Base-by-base conservation (phyloP, 345 rosid species). In the Lepidium didymum region DNA sequence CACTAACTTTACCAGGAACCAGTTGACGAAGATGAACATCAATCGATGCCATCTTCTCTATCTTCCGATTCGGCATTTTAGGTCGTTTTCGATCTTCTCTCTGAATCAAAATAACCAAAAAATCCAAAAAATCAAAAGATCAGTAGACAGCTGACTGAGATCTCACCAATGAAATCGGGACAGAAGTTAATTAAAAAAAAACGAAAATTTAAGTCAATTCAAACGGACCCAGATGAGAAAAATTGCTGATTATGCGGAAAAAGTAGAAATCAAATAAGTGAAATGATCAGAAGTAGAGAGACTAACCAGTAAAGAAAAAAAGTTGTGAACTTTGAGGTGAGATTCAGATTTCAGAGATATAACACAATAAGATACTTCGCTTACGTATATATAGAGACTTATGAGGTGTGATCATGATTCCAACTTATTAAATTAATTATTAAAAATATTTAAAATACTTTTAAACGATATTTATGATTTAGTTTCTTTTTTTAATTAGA, bases 1-100 rank as follows among this genome's bases (percentile, higher is more conserved):
- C 98, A 69, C 96, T 84, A 42, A 93, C 92, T 83, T 85, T 90
- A 12, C 72, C 77, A 40, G 98, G 98, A 54, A 81, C 96, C 64
- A 93, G 43, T 35, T 76, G 89, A 79, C 97, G 82, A 42, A 93
- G 91, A 70, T 90, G 98, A 4, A 92, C 92, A 78, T 93, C 98
- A 51, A 93, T 93, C 9, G 98, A 93, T 62, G 94, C 88, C 88
- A 88, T 55, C 91, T 87, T 90, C 91, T 88, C 94, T 57, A 90
- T 4, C 70, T 84, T 90, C 81, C 85, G 76, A 56, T 51, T 64
- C 75, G 85, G 79, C 85, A 87, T 82, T 37, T 54, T 59, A 62
- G 21, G 36, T n/a, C 10, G 59, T 38, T 13, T 47, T 21, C 12
- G 38, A 19, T 23, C 43, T 29, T 38, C 63, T 5, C 60, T 59